Evolutionary conservation across 805 yeast species (phyloP).

Genomic region (Kuraishia piskuri): DNA sequence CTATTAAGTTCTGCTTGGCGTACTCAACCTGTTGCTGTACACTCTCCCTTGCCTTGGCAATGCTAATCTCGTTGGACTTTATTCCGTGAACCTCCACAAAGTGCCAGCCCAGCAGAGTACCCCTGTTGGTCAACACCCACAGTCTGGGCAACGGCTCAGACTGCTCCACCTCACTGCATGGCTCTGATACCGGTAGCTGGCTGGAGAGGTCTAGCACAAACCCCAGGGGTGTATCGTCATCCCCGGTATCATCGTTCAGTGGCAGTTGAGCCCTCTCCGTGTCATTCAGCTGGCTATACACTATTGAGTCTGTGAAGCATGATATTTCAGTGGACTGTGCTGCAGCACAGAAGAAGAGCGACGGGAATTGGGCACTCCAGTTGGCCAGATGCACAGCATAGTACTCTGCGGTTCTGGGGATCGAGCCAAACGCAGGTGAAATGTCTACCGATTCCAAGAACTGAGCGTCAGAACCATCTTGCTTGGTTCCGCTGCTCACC

Average conservation of each 20-base stretch:
- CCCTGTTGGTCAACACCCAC: constrained; percentile 54
- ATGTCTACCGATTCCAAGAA: constrained; percentile 11
- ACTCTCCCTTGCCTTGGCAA: constrained; percentile 3
- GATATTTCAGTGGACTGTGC: constrained; percentile 60
- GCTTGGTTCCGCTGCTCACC: neutral
- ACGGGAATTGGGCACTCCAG: constrained; percentile 28
- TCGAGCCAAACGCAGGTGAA: constrained; percentile 44
- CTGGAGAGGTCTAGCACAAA: constrained; percentile 51
- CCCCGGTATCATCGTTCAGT: constrained; percentile 51
- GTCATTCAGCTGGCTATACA: constrained; percentile 53
- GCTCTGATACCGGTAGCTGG: constrained; percentile 34
- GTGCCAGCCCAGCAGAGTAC: constrained; percentile 56
- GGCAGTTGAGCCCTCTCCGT: constrained; percentile 69
- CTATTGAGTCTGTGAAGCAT: constrained; percentile 27
- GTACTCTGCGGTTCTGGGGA: constrained; percentile 35
- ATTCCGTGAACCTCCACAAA: constrained; percentile 49
- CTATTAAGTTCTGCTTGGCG: neutral
- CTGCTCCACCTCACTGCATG: constrained; percentile 50
- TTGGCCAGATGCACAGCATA: constrained; percentile 31
- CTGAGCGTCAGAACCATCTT: neutral
- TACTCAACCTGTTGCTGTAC: constrained; percentile 2
- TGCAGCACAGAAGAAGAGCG: constrained; percentile 41
- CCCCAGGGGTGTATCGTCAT: constrained; percentile 69
- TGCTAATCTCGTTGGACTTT: constrained; percentile 21
- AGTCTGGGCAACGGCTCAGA: constrained; percentile 59